Evolutionary conservation across 225 moss, liverwort and hornwort species (phyloP), one percentile per base, ranked within the genome.

Genomic region (Pseudisothecium myosuroides): DNA sequence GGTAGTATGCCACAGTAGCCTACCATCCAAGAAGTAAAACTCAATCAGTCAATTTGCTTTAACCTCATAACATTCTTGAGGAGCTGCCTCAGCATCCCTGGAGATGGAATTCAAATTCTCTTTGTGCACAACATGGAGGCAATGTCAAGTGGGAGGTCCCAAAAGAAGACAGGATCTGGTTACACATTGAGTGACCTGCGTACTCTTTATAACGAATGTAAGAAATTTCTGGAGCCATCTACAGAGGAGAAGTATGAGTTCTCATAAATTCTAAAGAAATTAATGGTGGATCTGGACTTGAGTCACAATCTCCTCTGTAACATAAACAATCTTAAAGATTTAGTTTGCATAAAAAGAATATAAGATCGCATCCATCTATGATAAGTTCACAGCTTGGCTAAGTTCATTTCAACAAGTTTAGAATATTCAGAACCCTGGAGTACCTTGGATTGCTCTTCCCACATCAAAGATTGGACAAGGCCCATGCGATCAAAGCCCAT

Each of bases 371-470:
- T 39, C 17, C 36, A 60, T 31, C 73, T 28, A 32, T 29, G 58
- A 39, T 41, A 27, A 39, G 39, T 63, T 81, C 71, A 60, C 82
- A 82, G 58, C 80, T 64, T 47, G 49, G 29, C 39, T 52, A 63
- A 52, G 65, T 50, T 86, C 49, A 64, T 17, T 59, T 58, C 87
- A 22, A 28, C 71, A 81, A 64, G 61, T 12, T 81, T 18, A 55
- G 31, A 68, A n/a, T 39, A 71, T 34, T 45, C 49, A 59, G 84
- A 50, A 28, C 55, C 41, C 80, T 14, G 59, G 43, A n/a, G 26
- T 90, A 93, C 94, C 93, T 95, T 95, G 71, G 87, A 90, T 81
- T 93, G 92, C 84, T 93, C 83, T 74, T 92, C 92, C 84, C 89
- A 88, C 83, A 88, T 63, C 81, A 95, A 88, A 72, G 89, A 85